Evolutionary conservation across 2,329 filamentous ascomycete genomes (phyloP), one percentile per base, ranked within the genome.

Genomic region (Pyricularia pennisetigena): DNA sequence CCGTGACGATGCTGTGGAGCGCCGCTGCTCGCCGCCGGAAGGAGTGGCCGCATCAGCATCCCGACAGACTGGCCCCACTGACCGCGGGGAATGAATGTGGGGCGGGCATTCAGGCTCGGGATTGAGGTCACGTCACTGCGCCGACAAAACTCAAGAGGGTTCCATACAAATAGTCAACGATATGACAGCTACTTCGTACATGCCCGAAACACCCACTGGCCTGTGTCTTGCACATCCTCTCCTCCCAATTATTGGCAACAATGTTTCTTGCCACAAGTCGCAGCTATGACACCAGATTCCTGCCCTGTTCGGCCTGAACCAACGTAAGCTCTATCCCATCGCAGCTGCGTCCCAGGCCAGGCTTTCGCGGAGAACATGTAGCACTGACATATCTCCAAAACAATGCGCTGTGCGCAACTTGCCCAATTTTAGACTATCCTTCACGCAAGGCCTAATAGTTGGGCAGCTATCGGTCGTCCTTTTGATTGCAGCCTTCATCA

Each of bases 381-480:
- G 41, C 16, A n/a, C 41, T 49, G 41, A 49, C 41, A 49, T 49
- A n/a, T 49, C 16, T 49, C 41, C 16, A 49, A 49, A 5, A n/a
- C 41, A 49, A 20, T 49, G 41, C 41, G 16, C n/a, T 49, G 41
- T 49, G 41, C 16, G 41, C 16, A 49, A 8, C 23, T 65, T 61
- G 29, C 65, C 20, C n/a, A 8, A 24, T 28, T 30, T 7, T 75
- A 94, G 92, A 59, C 83, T 95, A 72, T 95, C 93, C 49, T 98
- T 98, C 78, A 97, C 93, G 0, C 93, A 97, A 77, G 95, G 95
- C 30, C 90, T 99, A 73, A 88, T 99, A 65, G 84, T 98, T 35
- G 95, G 95, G 66, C 95, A 99, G 78, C 84, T 99, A 67, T 97
- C 93, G 1, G 91, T 99, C 64, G 92, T 97, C 16, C 82, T 98